Conservation (phyloP, 1,284 basidiomycete genomes). For the Ustilago lituana region DNA sequence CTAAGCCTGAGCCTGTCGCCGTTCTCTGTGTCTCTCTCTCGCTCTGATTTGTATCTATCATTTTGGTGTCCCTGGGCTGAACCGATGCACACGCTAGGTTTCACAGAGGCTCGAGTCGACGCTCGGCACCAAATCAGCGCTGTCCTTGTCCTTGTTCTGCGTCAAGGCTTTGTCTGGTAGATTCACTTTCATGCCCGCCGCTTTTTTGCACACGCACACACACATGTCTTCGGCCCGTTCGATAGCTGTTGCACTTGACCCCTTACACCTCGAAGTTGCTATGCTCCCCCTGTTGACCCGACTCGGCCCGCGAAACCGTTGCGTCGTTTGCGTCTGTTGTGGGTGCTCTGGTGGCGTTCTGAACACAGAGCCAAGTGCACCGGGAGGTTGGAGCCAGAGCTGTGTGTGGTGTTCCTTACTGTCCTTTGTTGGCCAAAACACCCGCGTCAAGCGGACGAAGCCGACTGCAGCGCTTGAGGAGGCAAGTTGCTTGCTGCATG, state of each 20-base stretch:
- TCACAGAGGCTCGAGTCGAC: constrained; percentile 4
- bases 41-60: too few species aligned
- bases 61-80: too few species aligned
- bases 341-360: constrained; percentile 5
- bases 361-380: neutral
- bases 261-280: neutral
- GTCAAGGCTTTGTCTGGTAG: neutral
- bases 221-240: constrained; percentile 1
- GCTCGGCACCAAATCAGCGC: constrained; percentile 1
- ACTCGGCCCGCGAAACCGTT: neutral
- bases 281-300: neutral
- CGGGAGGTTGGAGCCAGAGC: too few species aligned
- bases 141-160: neutral
- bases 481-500: too few species aligned
- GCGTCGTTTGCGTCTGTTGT: neutral
- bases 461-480: too few species aligned
- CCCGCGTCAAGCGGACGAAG: too few species aligned
- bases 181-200: neutral
- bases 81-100: too few species aligned
- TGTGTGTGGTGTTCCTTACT: too few species aligned
- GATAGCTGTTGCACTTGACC: constrained; percentile 10
- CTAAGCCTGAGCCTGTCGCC: too few species aligned
- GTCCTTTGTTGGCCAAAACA: too few species aligned
- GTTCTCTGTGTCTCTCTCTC: neutral
- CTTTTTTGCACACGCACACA: too few species aligned